Percentiles rank a stretch among this genome's conserved stretches.
Conservation (phyloP, 2,329 filamentous ascomycete genomes). For the Epichloe sp. region DNA sequence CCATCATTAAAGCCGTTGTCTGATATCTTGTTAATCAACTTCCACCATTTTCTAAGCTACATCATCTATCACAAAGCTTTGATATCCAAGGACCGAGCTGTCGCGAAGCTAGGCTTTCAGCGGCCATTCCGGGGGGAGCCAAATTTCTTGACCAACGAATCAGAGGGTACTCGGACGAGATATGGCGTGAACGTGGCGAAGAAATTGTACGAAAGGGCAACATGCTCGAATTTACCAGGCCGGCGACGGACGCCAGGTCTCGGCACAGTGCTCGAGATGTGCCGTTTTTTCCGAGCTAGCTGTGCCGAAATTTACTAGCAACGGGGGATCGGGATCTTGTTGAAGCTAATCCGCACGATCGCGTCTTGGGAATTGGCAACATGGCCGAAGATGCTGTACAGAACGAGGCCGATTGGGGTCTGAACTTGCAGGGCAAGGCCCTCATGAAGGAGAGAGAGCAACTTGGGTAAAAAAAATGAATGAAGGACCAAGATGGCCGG, state of each 20-base stretch:
- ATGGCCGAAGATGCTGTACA: constrained; percentile 32
- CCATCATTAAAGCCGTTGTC: no score
- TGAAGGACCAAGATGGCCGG: neutral
- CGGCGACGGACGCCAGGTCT: no score
- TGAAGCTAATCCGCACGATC: constrained; percentile 47
- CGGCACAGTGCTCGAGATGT: constrained; percentile 8
- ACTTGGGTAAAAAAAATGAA: neutral
- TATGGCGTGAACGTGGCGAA: constrained; percentile 39
- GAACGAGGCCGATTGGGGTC: constrained; percentile 41
- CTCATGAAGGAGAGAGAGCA: constrained; percentile 41
- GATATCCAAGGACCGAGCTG: no score
- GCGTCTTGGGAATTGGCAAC: constrained; percentile 56
- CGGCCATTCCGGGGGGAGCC: constrained; percentile 13
- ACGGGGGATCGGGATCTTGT: constrained; percentile 51
- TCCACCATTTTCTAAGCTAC: no score
- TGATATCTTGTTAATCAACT: no score
- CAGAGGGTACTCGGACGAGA: constrained; percentile 32
- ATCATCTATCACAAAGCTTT: no score
- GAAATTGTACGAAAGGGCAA: constrained; percentile 45
- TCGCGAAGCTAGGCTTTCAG: no score
- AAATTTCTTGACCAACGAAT: constrained; percentile 44
- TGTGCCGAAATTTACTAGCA: constrained; percentile 18
- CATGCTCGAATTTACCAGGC: constrained; percentile 42
- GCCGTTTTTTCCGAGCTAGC: no score
- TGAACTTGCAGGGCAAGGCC: constrained; percentile 51